Percentiles rank a stretch among this genome's conserved stretches.
These are phyloP conservation scores for Drechmeria coniospora DNA, from an alignment of 2,329 filamentous ascomycete genomes.

Conservation along the genomic window DNA sequence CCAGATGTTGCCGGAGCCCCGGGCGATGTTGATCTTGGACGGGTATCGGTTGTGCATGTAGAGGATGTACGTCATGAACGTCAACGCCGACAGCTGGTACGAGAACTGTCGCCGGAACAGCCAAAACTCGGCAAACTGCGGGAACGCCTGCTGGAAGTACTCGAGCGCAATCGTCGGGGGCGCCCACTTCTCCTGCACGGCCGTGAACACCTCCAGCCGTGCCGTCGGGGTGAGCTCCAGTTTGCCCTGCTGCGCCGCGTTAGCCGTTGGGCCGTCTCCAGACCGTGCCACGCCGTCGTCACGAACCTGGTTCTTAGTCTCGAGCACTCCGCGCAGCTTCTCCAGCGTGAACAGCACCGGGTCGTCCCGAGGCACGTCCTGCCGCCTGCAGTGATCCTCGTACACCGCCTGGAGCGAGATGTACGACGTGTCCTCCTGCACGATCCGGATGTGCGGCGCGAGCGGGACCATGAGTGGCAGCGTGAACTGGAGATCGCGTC, in stretches of 20 bases:
- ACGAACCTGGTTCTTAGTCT: slow-evolving; percentile 48
- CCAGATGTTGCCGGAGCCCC: slow-evolving; percentile 85
- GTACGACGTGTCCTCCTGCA: slow-evolving; percentile 90
- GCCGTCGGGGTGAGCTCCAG: slow-evolving; percentile 56
- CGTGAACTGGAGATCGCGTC: slow-evolving; percentile 90
- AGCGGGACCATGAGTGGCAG: slow-evolving; percentile 91
- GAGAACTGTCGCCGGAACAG: slow-evolving; percentile 94
- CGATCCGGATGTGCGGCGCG: slow-evolving; percentile 84
- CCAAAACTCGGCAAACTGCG: slow-evolving; percentile 90
- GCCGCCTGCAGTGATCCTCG: slow-evolving; percentile 85
- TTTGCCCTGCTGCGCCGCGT: slow-evolving; percentile 34
- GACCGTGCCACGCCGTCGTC: neutral
- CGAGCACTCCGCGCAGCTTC: slow-evolving; percentile 64
- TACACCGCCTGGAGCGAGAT: slow-evolving; percentile 90
- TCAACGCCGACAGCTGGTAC: slow-evolving; percentile 86
- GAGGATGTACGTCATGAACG: slow-evolving; percentile 97
- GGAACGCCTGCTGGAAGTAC: slow-evolving; percentile 80
- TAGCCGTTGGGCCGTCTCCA: neutral
- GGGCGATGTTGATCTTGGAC: slow-evolving; percentile 85
- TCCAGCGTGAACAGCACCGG: slow-evolving; percentile 92
- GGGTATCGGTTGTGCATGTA: slow-evolving; percentile 95
- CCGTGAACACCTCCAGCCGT: slow-evolving; percentile 79
- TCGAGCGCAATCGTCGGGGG: slow-evolving; percentile 67
- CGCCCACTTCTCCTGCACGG: slow-evolving; percentile 89
- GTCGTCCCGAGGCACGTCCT: slow-evolving; percentile 83